These are phyloP conservation scores for Fusarium subglutinans DNA, from an alignment of 2,329 filamentous ascomycete species.

Conservation along the genomic window DNA sequence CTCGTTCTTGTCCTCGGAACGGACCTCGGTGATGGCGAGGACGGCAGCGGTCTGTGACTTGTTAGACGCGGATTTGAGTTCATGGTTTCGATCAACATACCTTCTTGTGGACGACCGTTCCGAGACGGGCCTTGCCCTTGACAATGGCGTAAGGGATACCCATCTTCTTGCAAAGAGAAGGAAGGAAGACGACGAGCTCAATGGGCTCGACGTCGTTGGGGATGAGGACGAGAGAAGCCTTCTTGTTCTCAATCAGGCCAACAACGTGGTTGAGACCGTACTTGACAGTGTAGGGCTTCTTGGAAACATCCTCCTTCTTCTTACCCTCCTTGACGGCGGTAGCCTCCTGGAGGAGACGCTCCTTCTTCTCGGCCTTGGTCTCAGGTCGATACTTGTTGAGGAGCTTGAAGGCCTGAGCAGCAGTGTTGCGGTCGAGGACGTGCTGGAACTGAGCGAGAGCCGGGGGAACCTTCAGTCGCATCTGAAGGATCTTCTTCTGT, in stretches of 20 bases:
- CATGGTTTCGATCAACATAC: slow-evolving; percentile 53
- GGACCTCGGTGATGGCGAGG: slow-evolving; percentile 94
- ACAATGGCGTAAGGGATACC: slow-evolving; percentile 98
- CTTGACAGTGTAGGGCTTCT: slow-evolving; percentile 99
- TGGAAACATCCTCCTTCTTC: slow-evolving; percentile 99
- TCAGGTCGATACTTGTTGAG: slow-evolving; percentile 99
- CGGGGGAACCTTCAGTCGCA: slow-evolving; percentile 98
- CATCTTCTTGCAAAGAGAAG: slow-evolving; percentile 99
- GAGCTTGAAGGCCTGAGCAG: slow-evolving; percentile 97
- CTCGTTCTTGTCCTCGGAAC: slow-evolving; percentile 97
- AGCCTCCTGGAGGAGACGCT: slow-evolving; percentile 97
- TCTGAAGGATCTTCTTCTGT: slow-evolving; percentile 92
- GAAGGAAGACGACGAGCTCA: slow-evolving; percentile 98
- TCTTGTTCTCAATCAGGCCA: slow-evolving; percentile 98
- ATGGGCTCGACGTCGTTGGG: slow-evolving; percentile 99
- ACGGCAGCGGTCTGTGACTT: slow-evolving; percentile 92
- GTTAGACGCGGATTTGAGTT: slow-evolving; percentile 38
- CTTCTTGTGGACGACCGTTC: slow-evolving; percentile 99
- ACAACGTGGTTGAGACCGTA: slow-evolving; percentile 99
- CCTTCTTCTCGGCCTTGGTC: slow-evolving; percentile 99
- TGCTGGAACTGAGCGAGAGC: slow-evolving; percentile 98
- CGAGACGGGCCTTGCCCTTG: slow-evolving; percentile 99
- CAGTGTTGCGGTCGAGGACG: slow-evolving; percentile 95
- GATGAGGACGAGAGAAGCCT: slow-evolving; percentile 97
- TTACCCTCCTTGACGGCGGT: slow-evolving; percentile 98